A percentile compares a stretch with the other conserved stretches of the same genome.
These are phyloP conservation scores for Vigna trinervia DNA, from an alignment of 306 rosid genomes.

Conservation along the genomic window DNA sequence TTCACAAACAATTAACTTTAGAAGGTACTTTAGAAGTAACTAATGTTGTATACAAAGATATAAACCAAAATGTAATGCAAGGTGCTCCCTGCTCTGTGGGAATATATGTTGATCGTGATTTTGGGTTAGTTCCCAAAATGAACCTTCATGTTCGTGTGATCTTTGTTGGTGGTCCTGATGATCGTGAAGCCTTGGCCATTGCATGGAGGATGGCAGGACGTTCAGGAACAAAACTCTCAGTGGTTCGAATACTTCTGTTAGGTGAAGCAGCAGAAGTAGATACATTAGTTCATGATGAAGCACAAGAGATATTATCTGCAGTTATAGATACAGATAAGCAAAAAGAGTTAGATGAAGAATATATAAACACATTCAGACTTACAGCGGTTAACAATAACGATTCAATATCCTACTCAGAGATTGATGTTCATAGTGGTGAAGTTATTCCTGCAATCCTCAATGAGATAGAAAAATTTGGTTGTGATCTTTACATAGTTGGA, in stretches of 20 bases:
- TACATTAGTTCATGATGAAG: background rate
- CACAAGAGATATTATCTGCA: conserved; percentile 25
- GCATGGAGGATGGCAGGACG: conserved; percentile 61
- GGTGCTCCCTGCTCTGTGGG: conserved; percentile 53
- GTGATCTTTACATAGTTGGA: conserved; percentile 62
- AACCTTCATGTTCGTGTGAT: conserved; percentile 24
- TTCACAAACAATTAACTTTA: conserved; percentile 36
- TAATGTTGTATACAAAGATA: conserved; percentile 11
- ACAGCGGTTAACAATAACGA: conserved; percentile 40
- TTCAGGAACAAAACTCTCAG: conserved; percentile 47
- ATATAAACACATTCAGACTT: conserved; percentile 45
- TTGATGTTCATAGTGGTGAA: conserved; percentile 45
- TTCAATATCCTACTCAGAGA: conserved; percentile 47
- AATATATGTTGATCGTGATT: conserved; percentile 46
- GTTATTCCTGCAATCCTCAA: conserved; percentile 39
- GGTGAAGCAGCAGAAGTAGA: conserved; percentile 42
- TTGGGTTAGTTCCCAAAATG: background rate
- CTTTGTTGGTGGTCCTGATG: conserved; percentile 64
- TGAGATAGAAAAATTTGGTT: conserved; percentile 40
- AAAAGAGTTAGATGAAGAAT: conserved; percentile 51
- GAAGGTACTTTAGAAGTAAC: conserved; percentile 39
- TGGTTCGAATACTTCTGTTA: conserved; percentile 47
- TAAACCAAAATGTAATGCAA: conserved; percentile 42
- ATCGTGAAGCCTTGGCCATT: conserved; percentile 65
- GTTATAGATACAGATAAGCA: conserved; percentile 40